phyloP scores from a whole-genome alignment of 805 yeast species.

The Suhomyces kilbournensis region DNA sequence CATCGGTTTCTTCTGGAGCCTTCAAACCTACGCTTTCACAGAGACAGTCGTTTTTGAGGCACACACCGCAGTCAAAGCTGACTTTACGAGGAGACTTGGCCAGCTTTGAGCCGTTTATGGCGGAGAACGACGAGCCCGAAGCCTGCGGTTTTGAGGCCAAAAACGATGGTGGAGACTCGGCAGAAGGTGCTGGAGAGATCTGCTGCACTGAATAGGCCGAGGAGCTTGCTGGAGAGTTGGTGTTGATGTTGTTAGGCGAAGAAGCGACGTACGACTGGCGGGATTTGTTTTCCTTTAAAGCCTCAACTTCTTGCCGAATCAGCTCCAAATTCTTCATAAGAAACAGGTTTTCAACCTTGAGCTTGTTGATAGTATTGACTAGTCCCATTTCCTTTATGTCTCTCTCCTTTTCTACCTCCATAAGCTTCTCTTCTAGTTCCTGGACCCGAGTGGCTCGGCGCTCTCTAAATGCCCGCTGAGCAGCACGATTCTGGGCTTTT shows the following conservation, averaged over 20 bases:
- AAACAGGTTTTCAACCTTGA: slow-evolving; percentile 44
- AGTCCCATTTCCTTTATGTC: slow-evolving; percentile 56
- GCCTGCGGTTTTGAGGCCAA: slow-evolving; percentile 2
- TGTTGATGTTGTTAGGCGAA: slow-evolving; percentile 4
- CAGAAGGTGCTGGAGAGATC: slow-evolving; percentile 54
- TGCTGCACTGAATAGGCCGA: slow-evolving; percentile 40
- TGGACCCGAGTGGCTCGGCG: slow-evolving; percentile 78
- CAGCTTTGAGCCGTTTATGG: background rate
- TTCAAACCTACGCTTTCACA: slow-evolving; percentile 56
- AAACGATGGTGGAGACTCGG: slow-evolving; percentile 42
- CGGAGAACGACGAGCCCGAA: background rate
- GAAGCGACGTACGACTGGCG: background rate
- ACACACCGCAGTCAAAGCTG: slow-evolving; percentile 56
- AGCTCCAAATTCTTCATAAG: slow-evolving; percentile 43
- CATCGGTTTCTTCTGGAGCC: slow-evolving; percentile 10
- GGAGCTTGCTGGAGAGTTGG: slow-evolving; percentile 13
- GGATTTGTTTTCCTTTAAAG: slow-evolving; percentile 14
- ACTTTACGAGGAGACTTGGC: background rate
- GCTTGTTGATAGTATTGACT: slow-evolving; percentile 49
- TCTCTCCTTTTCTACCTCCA: slow-evolving; percentile 64
- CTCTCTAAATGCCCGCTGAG: slow-evolving; percentile 88
- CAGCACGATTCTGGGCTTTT: slow-evolving; percentile 91
- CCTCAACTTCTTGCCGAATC: slow-evolving; percentile 31
- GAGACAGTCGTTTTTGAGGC: slow-evolving; percentile 64
- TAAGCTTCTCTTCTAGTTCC: slow-evolving; percentile 68